Conservation (phyloP, 2,329 filamentous ascomycete genomes). For the Thielaviopsis punctulata region DNA sequence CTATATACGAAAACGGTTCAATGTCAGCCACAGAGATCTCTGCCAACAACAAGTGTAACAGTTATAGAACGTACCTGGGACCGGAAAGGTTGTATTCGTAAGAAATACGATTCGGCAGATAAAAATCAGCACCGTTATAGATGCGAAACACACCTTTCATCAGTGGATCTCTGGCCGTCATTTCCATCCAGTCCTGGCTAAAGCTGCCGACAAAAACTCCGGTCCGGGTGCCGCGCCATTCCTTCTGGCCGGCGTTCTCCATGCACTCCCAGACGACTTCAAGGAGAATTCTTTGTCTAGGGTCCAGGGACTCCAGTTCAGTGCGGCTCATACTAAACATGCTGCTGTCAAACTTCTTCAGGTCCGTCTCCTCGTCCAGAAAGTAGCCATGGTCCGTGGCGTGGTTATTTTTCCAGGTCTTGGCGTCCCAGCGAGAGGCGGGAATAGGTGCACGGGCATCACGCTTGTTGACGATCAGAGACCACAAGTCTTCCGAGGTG, state of each 20-base stretch:
- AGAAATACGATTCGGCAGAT: not conserved
- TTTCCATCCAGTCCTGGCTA: slow-evolving; percentile 17
- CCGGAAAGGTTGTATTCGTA: not conserved
- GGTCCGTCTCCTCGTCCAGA: slow-evolving; percentile 21
- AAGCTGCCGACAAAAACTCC: slow-evolving; percentile 19
- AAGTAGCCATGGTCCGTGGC: slow-evolving; percentile 12
- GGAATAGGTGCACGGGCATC: slow-evolving; percentile 16
- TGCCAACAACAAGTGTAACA: slow-evolving; percentile 16
- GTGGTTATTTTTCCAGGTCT: slow-evolving; percentile 14
- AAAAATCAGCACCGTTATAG: slow-evolving; percentile 14
- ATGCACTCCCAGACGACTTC: slow-evolving; percentile 17
- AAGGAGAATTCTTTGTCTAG: slow-evolving; percentile 17
- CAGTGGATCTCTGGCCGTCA: not conserved
- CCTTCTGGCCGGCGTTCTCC: slow-evolving; percentile 20
- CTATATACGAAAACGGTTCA: slow-evolving; percentile 10
- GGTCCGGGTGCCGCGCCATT: slow-evolving; percentile 15
- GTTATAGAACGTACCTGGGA: slow-evolving; percentile 15
- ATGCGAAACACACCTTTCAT: not conserved
- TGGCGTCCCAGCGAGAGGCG: slow-evolving; percentile 16
- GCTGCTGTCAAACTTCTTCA: slow-evolving; percentile 17
- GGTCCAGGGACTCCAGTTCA: slow-evolving; percentile 14
- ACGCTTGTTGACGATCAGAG: slow-evolving; percentile 18
- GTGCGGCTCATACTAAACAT: slow-evolving; percentile 18
- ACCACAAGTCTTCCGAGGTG: slow-evolving; percentile 17
- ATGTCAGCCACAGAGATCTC: slow-evolving; percentile 17